Percentiles rank a stretch among this genome's conserved stretches.
Conservation (phyloP, 306 rosid species). For the Luffa acutangula region DNA sequence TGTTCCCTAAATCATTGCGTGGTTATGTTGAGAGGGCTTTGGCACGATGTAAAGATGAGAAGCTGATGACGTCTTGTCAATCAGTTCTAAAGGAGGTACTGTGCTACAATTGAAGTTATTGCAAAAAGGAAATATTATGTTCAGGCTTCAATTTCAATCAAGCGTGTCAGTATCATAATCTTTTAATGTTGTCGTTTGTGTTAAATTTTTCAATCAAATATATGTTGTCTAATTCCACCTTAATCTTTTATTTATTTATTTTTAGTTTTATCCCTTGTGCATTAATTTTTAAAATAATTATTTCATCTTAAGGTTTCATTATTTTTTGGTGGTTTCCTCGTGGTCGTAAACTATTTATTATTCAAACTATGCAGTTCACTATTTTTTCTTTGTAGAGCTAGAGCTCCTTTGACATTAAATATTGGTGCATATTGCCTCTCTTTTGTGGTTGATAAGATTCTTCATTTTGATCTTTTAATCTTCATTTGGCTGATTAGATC, state of each 20-base stretch:
- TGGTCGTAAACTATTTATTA: not conserved
- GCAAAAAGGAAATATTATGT: not conserved
- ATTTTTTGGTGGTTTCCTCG: not conserved
- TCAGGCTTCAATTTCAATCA: not conserved
- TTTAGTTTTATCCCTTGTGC: not conserved
- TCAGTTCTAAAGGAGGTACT: conserved; percentile 80
- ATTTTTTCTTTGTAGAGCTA: not conserved
- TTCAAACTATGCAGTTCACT: not conserved
- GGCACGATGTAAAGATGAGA: conserved; percentile 90
- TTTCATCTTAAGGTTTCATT: not conserved
- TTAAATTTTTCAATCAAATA: not conserved
- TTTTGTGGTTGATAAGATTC: not conserved
- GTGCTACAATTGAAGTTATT: conserved; percentile 6
- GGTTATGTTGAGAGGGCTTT: conserved; percentile 94
- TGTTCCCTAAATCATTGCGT: conserved; percentile 81
- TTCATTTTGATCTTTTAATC: conserved; percentile 7
- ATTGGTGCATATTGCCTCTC: not conserved
- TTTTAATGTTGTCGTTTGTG: not conserved
- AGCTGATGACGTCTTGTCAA: conserved; percentile 72
- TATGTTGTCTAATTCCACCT: not conserved
- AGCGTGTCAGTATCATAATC: not conserved
- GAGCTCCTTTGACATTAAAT: not conserved
- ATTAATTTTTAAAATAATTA: not conserved
- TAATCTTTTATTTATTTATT: not conserved
- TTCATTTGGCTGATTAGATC: conserved; percentile 5